Base-by-base conservation (phyloP, 2,329 filamentous ascomycete genomes). In the Capronia epimyces region DNA sequence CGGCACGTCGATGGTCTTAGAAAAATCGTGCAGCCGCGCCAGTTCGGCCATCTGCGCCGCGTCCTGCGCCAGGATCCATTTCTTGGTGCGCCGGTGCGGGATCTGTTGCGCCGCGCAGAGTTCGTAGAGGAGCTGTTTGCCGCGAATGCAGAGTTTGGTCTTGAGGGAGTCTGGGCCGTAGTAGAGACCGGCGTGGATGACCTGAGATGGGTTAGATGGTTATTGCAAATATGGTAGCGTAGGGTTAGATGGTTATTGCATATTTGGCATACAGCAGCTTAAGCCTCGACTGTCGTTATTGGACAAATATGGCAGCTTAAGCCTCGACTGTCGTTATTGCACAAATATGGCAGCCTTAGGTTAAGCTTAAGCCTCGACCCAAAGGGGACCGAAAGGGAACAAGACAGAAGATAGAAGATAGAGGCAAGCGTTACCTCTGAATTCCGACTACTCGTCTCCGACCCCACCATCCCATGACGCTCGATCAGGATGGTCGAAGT, bases 171-270 rank as follows among this genome's bases (percentile, higher is more conserved):
- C 69, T 4, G 75, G 66, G 13, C 86, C 87, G 69, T 96, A 96
- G 77, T 96, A 97, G 57, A 97, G 78, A 12, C 93, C 93, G 1
- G 88, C 93, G 67, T 98, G 93, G 62, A 98, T 94, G 49, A 97
- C 91, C 80, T 82, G 53, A 29, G 12, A 5, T 34, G 9, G 31
- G n/a, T 13, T 5, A n/a, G 9, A 34, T 37, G 3, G 20, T n/a
- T 9, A 37, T 20, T 9, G 34, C 13, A n/a, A 32, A n/a, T n/a
- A 32, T 8, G 13, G 7, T 3, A n/a, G 29, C 3, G 29, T 32
- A 3, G n/a, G 29, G 12, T 32, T 32, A 12, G 29, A 32, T n/a
- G n/a, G n/a, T n/a, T n/a, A n/a, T n/a, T n/a, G n/a, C n/a, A n/a
- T n/a, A n/a, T n/a, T n/a, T n/a, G n/a, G n/a, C n/a, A n/a, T n/a